Base-by-base conservation (phyloP, 2,329 filamentous ascomycete species). In the Exophiala calicioides region DNA sequence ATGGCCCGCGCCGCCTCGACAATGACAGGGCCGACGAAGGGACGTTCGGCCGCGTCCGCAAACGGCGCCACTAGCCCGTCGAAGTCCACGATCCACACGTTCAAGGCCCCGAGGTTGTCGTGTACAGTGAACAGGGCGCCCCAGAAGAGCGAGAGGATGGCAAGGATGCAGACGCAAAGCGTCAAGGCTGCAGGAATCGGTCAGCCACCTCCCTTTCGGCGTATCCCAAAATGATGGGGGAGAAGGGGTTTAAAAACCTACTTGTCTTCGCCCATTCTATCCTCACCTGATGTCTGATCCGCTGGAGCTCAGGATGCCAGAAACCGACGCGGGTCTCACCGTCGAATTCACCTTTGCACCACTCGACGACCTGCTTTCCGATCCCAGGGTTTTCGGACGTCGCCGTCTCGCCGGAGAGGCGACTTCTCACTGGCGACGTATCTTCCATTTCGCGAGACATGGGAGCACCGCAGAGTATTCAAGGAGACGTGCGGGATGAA, bases 11-110 rank as follows among this genome's bases (percentile, higher is more conserved):
- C 71, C 8, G 82, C 70, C 16, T 31, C 41, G 8, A 44, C 39
- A 15, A 53, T 41, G 0, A 70, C 64, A 0, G 78, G 79, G 1
- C 81, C 81, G n/a, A 85, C 71, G 2, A 84, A 57, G 0, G 80
- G 73, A 13, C 68, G 60, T 12, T 69, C 68, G 3, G 67, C 65
- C 10, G 29, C 23, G n/a, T 37, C 23, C 26, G 68, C 69, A 53
- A 78, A 82, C 1, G 79, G 79, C 1, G 75, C 67, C 3, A 71
- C 60, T 34, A 72, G 70, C 3, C 76, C 77, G 59, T 86, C 82
- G 53, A 85, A 83, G 60, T 84, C 79, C 20, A 85, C 81, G 2
- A 84, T 74, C 50, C 78, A 75, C 6, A 85, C 69, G 3, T 68
- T 70, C 5, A 85, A 62, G 0, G 66, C 63, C 2, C 64, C 66